A percentile compares a stretch with the other conserved stretches of the same genome.
These are phyloP conservation scores for Medicago lupulina DNA, from an alignment of 306 rosid genomes.

Conservation along the genomic window DNA sequence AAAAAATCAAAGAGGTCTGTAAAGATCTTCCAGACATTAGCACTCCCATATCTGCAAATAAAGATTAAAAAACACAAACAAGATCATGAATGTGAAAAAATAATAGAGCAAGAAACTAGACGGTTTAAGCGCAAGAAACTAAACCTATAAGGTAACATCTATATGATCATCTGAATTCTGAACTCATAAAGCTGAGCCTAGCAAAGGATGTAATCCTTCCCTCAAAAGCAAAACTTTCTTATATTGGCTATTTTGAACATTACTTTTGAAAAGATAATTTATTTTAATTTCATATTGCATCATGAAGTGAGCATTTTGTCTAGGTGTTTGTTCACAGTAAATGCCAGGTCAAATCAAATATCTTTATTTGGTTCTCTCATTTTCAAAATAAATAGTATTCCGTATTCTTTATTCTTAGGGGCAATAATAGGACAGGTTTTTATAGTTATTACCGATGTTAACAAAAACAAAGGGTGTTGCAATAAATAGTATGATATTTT, in stretches of 20 bases:
- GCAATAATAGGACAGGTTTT: background rate
- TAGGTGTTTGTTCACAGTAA: background rate
- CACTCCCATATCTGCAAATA: conserved; percentile 89
- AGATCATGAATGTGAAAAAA: conserved; percentile 31
- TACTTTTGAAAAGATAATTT: background rate
- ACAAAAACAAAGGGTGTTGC: background rate
- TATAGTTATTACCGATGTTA: background rate
- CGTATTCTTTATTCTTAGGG: conserved; percentile 2
- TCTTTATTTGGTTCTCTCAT: conserved; percentile 13
- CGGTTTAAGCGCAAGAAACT: conserved; percentile 30
- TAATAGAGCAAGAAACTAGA: conserved; percentile 2
- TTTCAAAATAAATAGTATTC: conserved; percentile 19
- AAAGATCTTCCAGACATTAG: conserved; percentile 96
- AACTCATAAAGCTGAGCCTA: conserved; percentile 21
- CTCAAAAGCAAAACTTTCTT: background rate
- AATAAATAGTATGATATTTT: conserved; percentile 12
- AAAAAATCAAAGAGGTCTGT: conserved; percentile 98
- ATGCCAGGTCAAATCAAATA: background rate
- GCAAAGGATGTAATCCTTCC: conserved; percentile 11
- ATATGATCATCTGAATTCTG: background rate
- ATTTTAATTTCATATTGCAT: background rate
- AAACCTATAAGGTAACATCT: conserved; percentile 21
- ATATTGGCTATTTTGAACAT: background rate
- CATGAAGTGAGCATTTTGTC: conserved; percentile 9
- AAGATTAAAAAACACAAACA: conserved; percentile 27